Conservation (phyloP, 305 asterid genomes). For the Lippia alba region DNA sequence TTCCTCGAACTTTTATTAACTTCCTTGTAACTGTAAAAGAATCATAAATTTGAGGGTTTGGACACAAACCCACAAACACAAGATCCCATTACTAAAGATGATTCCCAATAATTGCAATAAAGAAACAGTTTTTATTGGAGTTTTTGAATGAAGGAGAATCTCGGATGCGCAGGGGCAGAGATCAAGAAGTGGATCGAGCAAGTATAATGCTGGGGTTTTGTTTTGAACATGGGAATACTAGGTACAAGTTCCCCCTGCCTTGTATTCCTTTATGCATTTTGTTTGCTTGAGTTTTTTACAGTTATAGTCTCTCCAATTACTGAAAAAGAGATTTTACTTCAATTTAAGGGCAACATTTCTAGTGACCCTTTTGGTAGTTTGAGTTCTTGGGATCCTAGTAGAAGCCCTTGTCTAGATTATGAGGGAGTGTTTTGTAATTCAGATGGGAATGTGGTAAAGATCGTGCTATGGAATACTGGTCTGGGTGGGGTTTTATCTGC, state of each 20-base stretch:
- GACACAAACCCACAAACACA: conserved; percentile 35
- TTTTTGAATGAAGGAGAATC: conserved; percentile 34
- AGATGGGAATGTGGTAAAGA: conserved; percentile 77
- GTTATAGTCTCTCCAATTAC: conserved; percentile 56
- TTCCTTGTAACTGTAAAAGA: conserved; percentile 34
- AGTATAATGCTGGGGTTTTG: conserved; percentile 68
- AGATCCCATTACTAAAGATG: conserved; percentile 33
- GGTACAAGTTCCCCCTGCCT: conserved; percentile 61
- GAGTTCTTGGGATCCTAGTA: conserved; percentile 66
- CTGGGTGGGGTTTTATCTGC: conserved; percentile 79
- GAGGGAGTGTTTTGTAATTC: conserved; percentile 78
- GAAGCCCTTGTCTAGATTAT: conserved; percentile 66
- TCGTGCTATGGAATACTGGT: conserved; percentile 83
- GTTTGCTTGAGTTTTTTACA: conserved; percentile 44
- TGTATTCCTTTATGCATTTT: conserved; percentile 48
- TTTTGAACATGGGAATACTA: conserved; percentile 70
- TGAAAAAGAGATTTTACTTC: conserved; percentile 90
- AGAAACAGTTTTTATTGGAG: conserved; percentile 12
- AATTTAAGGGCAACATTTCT: conserved; percentile 82
- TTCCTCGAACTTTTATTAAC: conserved; percentile 38
- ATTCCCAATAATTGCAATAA: conserved; percentile 17
- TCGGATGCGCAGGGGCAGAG: conserved; percentile 42
- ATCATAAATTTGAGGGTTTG: conserved; percentile 44
- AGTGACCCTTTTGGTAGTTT: conserved; percentile 82
- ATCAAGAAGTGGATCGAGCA: conserved; percentile 64